Evolutionary conservation across 2,329 filamentous ascomycete genomes (phyloP), one percentile per base, ranked within the genome.

Genomic region (Penicillium sp.): DNA sequence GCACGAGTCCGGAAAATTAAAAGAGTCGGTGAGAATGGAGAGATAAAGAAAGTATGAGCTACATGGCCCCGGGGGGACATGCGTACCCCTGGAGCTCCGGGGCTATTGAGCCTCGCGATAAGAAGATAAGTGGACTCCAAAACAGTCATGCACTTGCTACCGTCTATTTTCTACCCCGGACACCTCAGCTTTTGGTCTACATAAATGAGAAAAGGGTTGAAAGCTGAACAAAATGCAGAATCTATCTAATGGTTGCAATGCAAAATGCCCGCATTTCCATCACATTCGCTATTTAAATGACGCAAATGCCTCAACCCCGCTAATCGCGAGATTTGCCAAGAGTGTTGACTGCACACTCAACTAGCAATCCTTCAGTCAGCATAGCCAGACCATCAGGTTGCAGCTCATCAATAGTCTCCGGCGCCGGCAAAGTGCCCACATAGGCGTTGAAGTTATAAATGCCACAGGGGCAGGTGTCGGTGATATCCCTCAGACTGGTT

Each of bases 381-480:
- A 60, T 56, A 4, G 61, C 53, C 32, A 67, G 49, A 13, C 72
- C 76, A 38, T 62, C 69, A 2, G 72, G 62, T 45, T 67, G 66
- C 1, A 79, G 71, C 45, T 67, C 61, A 50, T 78, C 75, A 29
- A 72, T 57, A 3, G 55, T 56, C 18, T 55, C 31, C 46, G 63
- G 63, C 13, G 66, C 61, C 22, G 81, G 79, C 3, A 83, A 68
- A 1, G 74, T 79, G 13, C 81, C 81, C 0, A 82, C 79, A 56
- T 80, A 83, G 13, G 79, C 76, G 54, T 84, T 84, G 71, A 79
- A 83, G 68, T 83, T 83, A 72, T 83, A 83, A 45, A 83, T 71
- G 3, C 81, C 67, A 41, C 65, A 83, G 16, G 76, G 67, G 61
- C 82, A 84, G 14, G 68, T 68, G 40, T 78, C 68, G 1, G 73